Conservation (phyloP, 495 filamentous ascomycete species). For the Usnea hakonensis region DNA sequence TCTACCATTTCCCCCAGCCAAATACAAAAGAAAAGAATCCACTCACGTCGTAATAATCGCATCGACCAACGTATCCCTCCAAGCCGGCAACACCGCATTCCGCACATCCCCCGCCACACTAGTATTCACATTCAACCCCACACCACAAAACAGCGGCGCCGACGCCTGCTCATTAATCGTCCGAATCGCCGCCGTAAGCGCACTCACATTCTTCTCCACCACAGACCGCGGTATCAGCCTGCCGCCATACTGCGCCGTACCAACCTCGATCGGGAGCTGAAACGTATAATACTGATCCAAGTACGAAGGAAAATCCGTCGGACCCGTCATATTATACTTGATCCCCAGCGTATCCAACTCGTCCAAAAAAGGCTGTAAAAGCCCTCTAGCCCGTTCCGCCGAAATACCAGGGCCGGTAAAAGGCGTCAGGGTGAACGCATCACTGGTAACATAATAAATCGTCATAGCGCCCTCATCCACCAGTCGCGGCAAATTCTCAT, state of each 20-base stretch:
- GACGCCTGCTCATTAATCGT: conserved; percentile 26
- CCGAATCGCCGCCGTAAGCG: conserved; percentile 33
- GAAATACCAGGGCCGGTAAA: conserved; percentile 24
- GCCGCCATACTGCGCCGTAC: conserved; percentile 35
- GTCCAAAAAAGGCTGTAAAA: conserved; percentile 31
- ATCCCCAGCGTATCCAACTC: conserved; percentile 28
- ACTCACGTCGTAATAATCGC: conserved; percentile 28
- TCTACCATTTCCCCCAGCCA: too few species aligned
- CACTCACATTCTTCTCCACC: conserved; percentile 42
- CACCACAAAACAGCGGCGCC: conserved; percentile 37
- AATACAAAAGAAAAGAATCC: not conserved
- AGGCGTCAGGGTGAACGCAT: conserved; percentile 14
- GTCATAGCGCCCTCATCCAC: conserved; percentile 16
- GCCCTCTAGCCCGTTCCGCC: conserved; percentile 20
- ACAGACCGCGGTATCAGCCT: conserved; percentile 50
- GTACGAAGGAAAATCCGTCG: conserved; percentile 36
- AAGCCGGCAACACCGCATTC: conserved; percentile 47
- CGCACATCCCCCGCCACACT: not conserved
- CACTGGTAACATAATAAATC: conserved; percentile 9
- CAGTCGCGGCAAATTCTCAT: conserved; percentile 31
- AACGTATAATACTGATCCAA: conserved; percentile 41
- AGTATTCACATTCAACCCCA: conserved; percentile 32
- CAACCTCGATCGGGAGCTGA: conserved; percentile 29
- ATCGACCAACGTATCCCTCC: conserved; percentile 47
- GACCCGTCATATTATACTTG: conserved; percentile 9